Base-by-base conservation (phyloP, 1,139 yeast species). In the Nadsonia starkeyi-henricii region DNA sequence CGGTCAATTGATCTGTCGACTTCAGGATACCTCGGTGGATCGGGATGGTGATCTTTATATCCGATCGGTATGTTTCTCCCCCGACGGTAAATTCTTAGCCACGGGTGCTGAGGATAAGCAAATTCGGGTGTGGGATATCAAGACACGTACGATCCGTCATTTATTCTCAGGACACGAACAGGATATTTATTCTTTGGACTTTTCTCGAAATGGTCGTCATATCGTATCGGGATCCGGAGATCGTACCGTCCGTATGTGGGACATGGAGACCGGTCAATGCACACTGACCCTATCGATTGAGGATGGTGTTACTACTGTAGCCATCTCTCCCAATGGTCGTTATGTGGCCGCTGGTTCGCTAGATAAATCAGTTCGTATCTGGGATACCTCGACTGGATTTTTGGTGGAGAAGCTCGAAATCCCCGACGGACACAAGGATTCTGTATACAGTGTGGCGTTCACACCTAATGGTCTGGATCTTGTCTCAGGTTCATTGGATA, bases 21-120 rank as follows among this genome's bases (percentile, higher is more conserved):
- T 91, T 57, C 81, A 85, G 56, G 97, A 91, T 65, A 96, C 89
- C 57, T 63, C 66, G 47, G 71, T 68, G 18, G 69, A 69, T 48
- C 69, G 73, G 41, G 72, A 71, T 21, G 72, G 94, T 44, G 97
- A 91, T 65, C 73, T 91, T 61, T 91, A 91, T 69, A 88, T 89
- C 58, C 79, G 97, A 62, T 85, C 95, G 1, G 96, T 91, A 48
- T 89, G 97, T 65, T 89, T 91, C 70, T 85, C 95, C 2, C 97
- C 97, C 45, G 96, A 89, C 68, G 97, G 97, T 49, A 85, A 86
- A 67, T 84, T 78, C 59, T 75, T 91, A 61, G 97, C 97, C 36
- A 91, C 97, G 18, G 98, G 98, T 62, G 97, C 97, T 43, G 98
- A 91, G 69, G 98, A 91, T 69, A 88, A 86, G 67, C 80, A 86